These are phyloP conservation scores for Hyphodiscus hymeniophilus DNA, from an alignment of 495 filamentous ascomycete genomes.

Conservation along the genomic window DNA sequence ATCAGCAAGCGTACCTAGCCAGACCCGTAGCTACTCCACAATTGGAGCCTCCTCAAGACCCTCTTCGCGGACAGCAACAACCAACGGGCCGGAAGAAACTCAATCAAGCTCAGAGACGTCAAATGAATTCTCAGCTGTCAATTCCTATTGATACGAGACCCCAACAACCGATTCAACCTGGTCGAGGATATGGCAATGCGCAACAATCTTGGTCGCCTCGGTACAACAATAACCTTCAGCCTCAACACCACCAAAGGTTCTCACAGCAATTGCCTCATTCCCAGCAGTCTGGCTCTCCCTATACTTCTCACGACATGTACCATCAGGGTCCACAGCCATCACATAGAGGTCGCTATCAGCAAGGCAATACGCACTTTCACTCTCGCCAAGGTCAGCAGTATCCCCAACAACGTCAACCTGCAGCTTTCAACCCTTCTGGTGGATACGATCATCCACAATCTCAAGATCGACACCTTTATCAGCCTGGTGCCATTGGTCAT, in stretches of 20 bases:
- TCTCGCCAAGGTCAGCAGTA: constrained; percentile 3
- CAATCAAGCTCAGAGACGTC: constrained; percentile 48
- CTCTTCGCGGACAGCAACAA: neutral
- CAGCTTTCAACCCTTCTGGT: neutral
- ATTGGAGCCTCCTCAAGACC: neutral
- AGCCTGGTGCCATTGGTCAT: constrained; percentile 16
- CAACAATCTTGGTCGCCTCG: constrained; percentile 5
- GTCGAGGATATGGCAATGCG: neutral
- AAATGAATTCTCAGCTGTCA: constrained; percentile 42
- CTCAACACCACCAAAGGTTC: constrained; percentile 12
- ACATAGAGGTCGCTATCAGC: constrained; percentile 8
- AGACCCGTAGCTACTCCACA: neutral
- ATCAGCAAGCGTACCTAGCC: constrained; percentile 9
- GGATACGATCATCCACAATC: constrained; percentile 8
- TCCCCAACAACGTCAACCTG: neutral
- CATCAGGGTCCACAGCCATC: constrained; percentile 10
- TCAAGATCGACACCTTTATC: constrained; percentile 25
- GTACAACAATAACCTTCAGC: constrained; percentile 2
- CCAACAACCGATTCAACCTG: constrained; percentile 6
- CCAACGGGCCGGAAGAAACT: constrained; percentile 30
- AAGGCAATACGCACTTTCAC: constrained; percentile 5
- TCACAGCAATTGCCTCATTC: constrained; percentile 11
- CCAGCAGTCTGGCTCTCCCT: constrained; percentile 10
- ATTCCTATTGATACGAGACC: constrained; percentile 39
- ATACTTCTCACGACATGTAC: constrained; percentile 11